Evolutionary conservation across 73 alveolate species (phyloP).

Genomic region (Paramecium sexaurelia): DNA sequence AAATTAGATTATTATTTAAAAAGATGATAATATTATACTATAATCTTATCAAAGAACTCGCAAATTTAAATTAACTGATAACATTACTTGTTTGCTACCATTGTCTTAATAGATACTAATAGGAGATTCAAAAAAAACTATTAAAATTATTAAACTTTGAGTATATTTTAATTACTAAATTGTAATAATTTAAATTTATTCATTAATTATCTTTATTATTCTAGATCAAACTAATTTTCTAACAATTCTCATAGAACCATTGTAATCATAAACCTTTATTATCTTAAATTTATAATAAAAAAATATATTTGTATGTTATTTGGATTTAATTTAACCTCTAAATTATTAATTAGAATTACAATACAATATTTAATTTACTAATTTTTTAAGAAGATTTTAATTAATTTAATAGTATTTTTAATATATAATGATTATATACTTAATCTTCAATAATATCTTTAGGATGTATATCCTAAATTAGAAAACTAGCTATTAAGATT

Average conservation of each 20-base stretch:
- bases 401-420: no score
- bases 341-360: no score
- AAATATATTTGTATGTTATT: no score
- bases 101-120: not conserved
- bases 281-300: no score
- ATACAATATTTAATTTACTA: no score
- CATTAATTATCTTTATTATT: no score
- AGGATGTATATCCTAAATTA: not conserved
- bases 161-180: not conserved
- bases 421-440: no score
- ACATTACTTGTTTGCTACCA: conserved; percentile 18
- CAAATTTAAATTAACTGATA: not conserved
- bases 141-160: conserved; percentile 5
- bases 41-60: conserved; percentile 9
- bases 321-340: no score
- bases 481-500: not conserved
- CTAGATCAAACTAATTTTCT: not conserved
- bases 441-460: not conserved
- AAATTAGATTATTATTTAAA: not conserved
- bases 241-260: no score
- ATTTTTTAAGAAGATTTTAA: no score
- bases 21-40: not conserved
- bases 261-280: no score
- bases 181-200: not conserved
- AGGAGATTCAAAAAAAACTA: conserved; percentile 30